Evolutionary conservation across 148 eudicot genomes (phyloP), one percentile per base, ranked within the genome.

Genomic region (Oxyria digyna): DNA sequence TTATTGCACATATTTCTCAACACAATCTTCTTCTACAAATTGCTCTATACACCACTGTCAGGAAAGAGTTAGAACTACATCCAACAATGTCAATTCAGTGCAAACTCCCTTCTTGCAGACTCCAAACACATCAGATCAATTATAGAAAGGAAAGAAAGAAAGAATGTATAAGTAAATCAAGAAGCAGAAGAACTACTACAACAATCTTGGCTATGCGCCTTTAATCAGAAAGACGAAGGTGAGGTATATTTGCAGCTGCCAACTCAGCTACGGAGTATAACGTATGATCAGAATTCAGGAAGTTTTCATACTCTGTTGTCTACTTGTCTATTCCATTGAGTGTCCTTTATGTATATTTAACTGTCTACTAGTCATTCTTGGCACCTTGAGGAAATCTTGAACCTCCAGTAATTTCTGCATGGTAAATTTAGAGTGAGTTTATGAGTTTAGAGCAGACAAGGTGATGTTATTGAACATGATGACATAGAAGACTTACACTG

Each of bases 341-440:
- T 85, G 55, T 31, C 95, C 95, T 76, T 77, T 87, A 77, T 93
- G 98, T 81, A 93, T 93, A 78, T 92, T 92, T 74, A 89, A 92
- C 76, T 89, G 97, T 18, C 78, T 81, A 69, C 91, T 89, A 0
- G 80, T 84, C 81, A 72, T 80, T 49, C 66, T 78, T 7, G 96
- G 89, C 12, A 89, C 84, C 80, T 73, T 80, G 59, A 92, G 81
- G 69, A 92, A 92, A 24, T 87, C 89, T 80, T 87, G 89, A 74
- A 89, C 88, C n/a, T 92, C 96, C 2, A 71, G 41, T 73, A 89
- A 33, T 69, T 81, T 81, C 89, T 83, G 78, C 72, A 77, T 42
- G 42, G 42, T 18, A n/a, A n/a, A 29, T 1, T 46, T 18, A 29
- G 4, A 74, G 52, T 29, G 20, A 29, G 65, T 59, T 59, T 29